Evolutionary conservation across 2,329 filamentous ascomycete species (phyloP), one percentile per base, ranked within the genome.

Genomic region (Apiospora malaysiana): DNA sequence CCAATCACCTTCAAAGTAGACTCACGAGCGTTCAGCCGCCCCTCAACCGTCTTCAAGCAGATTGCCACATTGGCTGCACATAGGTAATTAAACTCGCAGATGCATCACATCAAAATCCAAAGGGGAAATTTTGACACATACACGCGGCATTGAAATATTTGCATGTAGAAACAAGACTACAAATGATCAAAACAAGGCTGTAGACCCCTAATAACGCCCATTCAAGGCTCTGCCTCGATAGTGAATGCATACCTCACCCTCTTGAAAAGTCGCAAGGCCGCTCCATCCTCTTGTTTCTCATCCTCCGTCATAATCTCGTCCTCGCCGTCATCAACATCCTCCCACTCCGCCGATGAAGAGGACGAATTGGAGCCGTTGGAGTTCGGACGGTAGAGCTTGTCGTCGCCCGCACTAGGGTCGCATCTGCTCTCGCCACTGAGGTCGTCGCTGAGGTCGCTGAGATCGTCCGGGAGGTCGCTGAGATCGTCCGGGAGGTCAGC

Each of bases 11-110:
- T 75, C 32, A 40, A 73, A 2, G 77, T 78, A 3, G 77, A 75
- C 66, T 76, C 77, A 10, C 73, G 70, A 14, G 70, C 76, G 0
- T 69, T 78, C 1, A 73, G 75, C 2, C 72, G 77, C 18, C 74
- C 74, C 16, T 79, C 77, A 2, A 72, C 71, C 1, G 72, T 77
- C 2, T 76, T 73, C 69, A 78, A 76, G 66, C 68, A 23, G 1
- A 72, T 32, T 32, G 32, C 32, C 32, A 32, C 32, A 32, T 32
- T 6, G 14, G 23, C 49, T 32, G 49, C 25, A 7, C 5, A 16
- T 32, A 5, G 7, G 1, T 12, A 27, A 51, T 16, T 3, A 14
- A 25, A 10, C 2, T 27, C 3, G 9, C 18, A n/a, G 18, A n/a
- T n/a, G 46, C 5, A 47, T n/a, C 6, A n/a, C 32, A 47, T 14